A percentile compares a stretch with the other conserved stretches of the same genome.
Conservation (phyloP, 169 alveolate genomes). For the Nephromyces sp. region DNA sequence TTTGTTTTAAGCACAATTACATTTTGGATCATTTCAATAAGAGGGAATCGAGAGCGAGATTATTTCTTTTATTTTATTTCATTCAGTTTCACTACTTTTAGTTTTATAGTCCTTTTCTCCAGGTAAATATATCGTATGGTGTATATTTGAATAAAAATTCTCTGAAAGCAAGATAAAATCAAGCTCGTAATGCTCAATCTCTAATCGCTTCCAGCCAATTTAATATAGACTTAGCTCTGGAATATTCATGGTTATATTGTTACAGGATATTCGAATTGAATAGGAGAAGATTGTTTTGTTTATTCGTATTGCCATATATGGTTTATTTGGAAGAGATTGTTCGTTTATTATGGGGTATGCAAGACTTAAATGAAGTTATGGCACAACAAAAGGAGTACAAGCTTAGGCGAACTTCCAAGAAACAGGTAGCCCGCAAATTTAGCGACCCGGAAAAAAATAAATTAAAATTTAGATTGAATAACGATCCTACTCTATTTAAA, state of each 20-base stretch:
- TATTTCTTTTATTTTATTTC: background rate
- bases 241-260: background rate
- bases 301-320: constrained; percentile 48
- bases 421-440: too few relatives aligned
- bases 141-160: too few relatives aligned
- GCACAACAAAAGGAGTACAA: too few relatives aligned
- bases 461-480: too few relatives aligned
- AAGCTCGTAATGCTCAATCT: too few relatives aligned
- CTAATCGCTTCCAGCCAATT: background rate
- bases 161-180: too few relatives aligned
- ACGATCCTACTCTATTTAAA: too few relatives aligned
- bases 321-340: constrained; percentile 46
- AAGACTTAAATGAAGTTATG: too few relatives aligned
- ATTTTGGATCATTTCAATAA: background rate
- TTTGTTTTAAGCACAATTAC: background rate
- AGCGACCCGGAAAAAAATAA: too few relatives aligned
- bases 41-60: background rate
- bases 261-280: constrained; percentile 43
- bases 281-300: constrained; percentile 45
- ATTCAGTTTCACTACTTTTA: background rate
- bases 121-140: too few relatives aligned
- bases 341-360: background rate
- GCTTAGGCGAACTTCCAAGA: too few relatives aligned
- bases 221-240: background rate
- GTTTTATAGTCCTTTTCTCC: background rate